These are phyloP conservation scores for Musa beccarii DNA, from an alignment of 176 grass and related monocot genomes.

Conservation along the genomic window DNA sequence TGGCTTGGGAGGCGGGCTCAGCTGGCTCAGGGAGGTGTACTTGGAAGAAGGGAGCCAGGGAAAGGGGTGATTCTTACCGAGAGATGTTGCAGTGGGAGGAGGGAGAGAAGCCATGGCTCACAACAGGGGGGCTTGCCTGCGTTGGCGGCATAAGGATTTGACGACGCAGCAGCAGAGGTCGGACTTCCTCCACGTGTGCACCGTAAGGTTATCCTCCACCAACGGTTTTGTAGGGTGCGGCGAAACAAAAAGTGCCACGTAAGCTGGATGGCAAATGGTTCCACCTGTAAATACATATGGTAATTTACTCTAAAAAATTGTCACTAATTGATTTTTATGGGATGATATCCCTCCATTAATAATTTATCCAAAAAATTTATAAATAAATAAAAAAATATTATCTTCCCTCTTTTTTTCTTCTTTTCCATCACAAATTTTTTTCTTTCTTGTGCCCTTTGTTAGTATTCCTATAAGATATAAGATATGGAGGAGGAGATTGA, in stretches of 20 bases:
- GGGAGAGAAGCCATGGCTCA: not conserved
- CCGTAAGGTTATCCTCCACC: not conserved
- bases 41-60: conserved; percentile 45
- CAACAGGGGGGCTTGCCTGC: not conserved
- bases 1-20: not conserved
- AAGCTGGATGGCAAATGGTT: not conserved
- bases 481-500: too few relatives aligned
- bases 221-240: too few relatives aligned
- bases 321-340: too few relatives aligned
- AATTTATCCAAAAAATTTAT: too few relatives aligned
- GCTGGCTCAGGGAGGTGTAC: conserved; percentile 17
- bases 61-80: conserved; percentile 24
- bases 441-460: too few relatives aligned
- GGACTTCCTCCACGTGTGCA: not conserved
- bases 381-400: too few relatives aligned
- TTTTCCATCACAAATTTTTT: too few relatives aligned
- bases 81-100: conserved; percentile 9
- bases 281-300: too few relatives aligned
- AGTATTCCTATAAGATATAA: too few relatives aligned
- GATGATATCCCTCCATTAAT: too few relatives aligned
- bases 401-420: too few relatives aligned
- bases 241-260: not conserved
- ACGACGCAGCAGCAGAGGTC: not conserved
- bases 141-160: not conserved
- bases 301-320: too few relatives aligned